Base-by-base conservation (phyloP, 768 basidiomycete genomes). In the Kwoniella pini region DNA sequence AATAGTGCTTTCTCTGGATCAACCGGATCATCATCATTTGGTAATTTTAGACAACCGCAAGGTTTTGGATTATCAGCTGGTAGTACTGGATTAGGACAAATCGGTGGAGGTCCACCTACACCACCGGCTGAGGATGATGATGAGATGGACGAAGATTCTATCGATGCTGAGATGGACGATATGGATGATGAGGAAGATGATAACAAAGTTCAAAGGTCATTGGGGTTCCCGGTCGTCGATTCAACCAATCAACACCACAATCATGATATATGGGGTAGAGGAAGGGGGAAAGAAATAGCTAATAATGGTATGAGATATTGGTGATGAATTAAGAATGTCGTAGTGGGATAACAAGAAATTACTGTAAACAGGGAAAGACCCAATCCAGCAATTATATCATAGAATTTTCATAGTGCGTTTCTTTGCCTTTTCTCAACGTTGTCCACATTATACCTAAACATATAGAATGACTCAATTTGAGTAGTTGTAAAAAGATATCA, bases 91-190 rank as follows among this genome's bases (percentile, higher is more conserved):
- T 22, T 36, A 15, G 33, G 33, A 36, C 33, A 36, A 15, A 42
- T 54, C 13, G 26, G 42, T 12, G 42, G 17, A 13, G 44, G 46
- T n/a, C 43, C 56, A 11, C 55, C 51, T 40, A 43, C 49, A 19
- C 44, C 54, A 11, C 49, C 40, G 13, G 44, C 39, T 7, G 54
- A 46, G 33, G 51, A 49, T 15, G 51, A 49, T 36, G 61, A 58
- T 9, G 51, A 59, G 54, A 68, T 68, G 68, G 68, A 70, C 39
- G 64, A 65, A 56, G 64, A 66, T 46, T 27, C 11, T n/a, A 62
- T 60, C 6, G 65, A 66, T 49, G 45, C 39, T 36, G 57, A 31
- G 57, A 62, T 28, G 60, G 56, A 30, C n/a, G 40, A 36, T 7
- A 61, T 59, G 57, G 40, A 54, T 4, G 57, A 64, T 24, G 53